Percentiles rank a stretch among this genome's conserved stretches.
Evolutionary conservation across 2,329 filamentous ascomycete species (phyloP).

Genomic region (Pseudogymnoascus sp.): DNA sequence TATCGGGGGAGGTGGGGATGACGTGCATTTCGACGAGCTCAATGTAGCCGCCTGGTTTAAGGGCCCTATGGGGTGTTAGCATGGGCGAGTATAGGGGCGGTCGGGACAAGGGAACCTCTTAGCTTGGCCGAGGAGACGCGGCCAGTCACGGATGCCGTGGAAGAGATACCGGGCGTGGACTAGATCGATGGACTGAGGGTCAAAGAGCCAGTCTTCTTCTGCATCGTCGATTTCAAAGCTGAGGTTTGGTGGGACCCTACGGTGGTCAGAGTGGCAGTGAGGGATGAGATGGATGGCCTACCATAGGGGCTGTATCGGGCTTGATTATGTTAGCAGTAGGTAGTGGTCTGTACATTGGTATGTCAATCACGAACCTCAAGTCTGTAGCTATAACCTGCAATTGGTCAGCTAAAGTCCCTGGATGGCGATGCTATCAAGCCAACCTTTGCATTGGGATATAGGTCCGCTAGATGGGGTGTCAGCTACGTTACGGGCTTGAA

Average conservation of each 20-base stretch:
- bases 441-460: slow-evolving; percentile 4
- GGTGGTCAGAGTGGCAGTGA: neutral
- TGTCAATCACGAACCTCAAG: neutral
- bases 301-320: neutral
- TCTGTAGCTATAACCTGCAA: neutral
- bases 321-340: neutral
- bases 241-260: slow-evolving; percentile 39
- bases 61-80: slow-evolving; percentile 15
- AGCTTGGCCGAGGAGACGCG: neutral
- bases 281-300: neutral
- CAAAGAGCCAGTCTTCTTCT: slow-evolving; percentile 38
- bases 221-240: slow-evolving; percentile 43
- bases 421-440: neutral
- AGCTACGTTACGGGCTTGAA: neutral
- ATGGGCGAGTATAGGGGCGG: neutral
- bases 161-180: slow-evolving; percentile 35
- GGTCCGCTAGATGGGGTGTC: neutral
- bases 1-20: slow-evolving; percentile 35
- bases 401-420: neutral
- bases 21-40: slow-evolving; percentile 38
- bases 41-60: slow-evolving; percentile 38
- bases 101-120: neutral
- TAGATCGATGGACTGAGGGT: slow-evolving; percentile 37
- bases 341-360: neutral
- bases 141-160: neutral